These are phyloP conservation scores for Corylus heterophylla DNA, from an alignment of 306 rosid species.

Conservation along the genomic window DNA sequence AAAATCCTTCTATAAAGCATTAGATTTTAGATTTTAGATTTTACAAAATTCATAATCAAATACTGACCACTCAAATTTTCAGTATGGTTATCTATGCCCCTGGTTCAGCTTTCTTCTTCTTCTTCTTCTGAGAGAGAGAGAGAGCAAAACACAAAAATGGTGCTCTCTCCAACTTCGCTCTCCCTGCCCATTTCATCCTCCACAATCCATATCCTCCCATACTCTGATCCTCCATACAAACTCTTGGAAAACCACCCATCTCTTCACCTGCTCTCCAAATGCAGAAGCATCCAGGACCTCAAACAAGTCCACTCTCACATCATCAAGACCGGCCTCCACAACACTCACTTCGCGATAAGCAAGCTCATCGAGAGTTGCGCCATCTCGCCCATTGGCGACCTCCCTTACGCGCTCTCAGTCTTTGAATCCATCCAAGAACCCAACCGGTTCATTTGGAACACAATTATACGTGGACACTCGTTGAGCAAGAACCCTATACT, in stretches of 20 bases:
- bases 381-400: slow-evolving; percentile 46
- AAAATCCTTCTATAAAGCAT: too few species aligned
- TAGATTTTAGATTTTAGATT: too few species aligned
- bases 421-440: slow-evolving; percentile 44
- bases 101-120: not conserved
- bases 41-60: too few species aligned
- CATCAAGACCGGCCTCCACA: slow-evolving; percentile 73
- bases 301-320: slow-evolving; percentile 63
- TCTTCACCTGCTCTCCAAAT: slow-evolving; percentile 53
- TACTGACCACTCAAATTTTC: not conserved
- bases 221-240: slow-evolving; percentile 60
- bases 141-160: not conserved
- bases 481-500: slow-evolving; percentile 37
- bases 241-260: slow-evolving; percentile 56
- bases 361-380: slow-evolving; percentile 67
- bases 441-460: slow-evolving; percentile 59
- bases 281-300: slow-evolving; percentile 45
- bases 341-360: slow-evolving; percentile 52
- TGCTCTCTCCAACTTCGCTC: not conserved
- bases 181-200: slow-evolving; percentile 27
- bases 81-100: not conserved
- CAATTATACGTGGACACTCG: slow-evolving; percentile 61
- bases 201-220: slow-evolving; percentile 49
- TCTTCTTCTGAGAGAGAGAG: not conserved
- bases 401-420: slow-evolving; percentile 62